Base-by-base conservation (phyloP, 176 grass and related monocot species). In the Oryza nivara region DNA sequence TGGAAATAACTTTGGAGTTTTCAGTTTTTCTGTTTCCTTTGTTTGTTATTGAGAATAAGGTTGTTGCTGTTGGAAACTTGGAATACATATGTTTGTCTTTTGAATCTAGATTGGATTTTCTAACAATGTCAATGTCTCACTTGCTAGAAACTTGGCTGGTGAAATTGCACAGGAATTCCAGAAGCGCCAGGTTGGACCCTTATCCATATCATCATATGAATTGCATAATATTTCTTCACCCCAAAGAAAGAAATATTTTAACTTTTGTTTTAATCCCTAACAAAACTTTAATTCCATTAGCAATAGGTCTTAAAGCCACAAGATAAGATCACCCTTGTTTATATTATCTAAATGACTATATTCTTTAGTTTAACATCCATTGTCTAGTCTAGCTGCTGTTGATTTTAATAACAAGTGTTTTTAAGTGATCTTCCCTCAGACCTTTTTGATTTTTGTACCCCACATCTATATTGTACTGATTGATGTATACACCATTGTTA, bases 151-250 rank as follows among this genome's bases (percentile, higher is more conserved):
- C 68, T 73, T 95, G 85, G 90, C 93, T 82, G 88, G 90, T 80
- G 93, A 95, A 82, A 92, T 95, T 20, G 85, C 88, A 60, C 83
- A 92, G 60, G 90, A 95, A 49, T 92, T 94, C 75, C 85, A 90
- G 83, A 95, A 91, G 30, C 81, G 74, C 4, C 89, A 95, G 90
- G 93, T 92, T 74, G 14, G 16, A 56, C 41, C 44, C 30, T 36
- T 15, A 73, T 80, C 45, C 41, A 74, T 49, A 10, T 86, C 19
- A 74, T 72, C 30, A 19, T 48, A 28, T 63, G 60, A 38, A 23
- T 80, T 64, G 56, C 32, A 34, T 23, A 34, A 23, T 15, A 38
- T 75, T 17, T 75, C 47, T 17, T 75, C 9, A 48, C 10, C 65
- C 9, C 14, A 8, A 35, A 61, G 23, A 44, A 26, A 54, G 56